These are phyloP conservation scores for Aspergillus nanangensis DNA, from an alignment of 495 filamentous ascomycete species.

Conservation along the genomic window DNA sequence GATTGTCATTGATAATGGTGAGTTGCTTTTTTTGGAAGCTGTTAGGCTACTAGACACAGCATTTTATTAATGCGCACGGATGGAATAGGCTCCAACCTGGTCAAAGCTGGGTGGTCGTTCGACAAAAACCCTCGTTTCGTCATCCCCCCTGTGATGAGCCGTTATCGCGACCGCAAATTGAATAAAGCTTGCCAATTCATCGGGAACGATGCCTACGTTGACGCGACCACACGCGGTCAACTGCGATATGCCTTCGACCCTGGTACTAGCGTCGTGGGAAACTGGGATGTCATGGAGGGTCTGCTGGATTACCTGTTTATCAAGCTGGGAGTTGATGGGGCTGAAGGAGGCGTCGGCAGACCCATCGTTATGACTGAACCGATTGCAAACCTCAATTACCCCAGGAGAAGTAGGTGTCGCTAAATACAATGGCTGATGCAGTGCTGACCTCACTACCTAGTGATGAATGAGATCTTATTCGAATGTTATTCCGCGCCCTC, in stretches of 20 bases:
- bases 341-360: constrained; percentile 66
- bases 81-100: constrained; percentile 73
- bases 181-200: constrained; percentile 85
- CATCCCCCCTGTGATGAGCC: constrained; percentile 84
- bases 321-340: constrained; percentile 81
- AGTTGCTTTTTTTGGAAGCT: not conserved
- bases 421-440: not conserved
- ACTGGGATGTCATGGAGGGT: constrained; percentile 96
- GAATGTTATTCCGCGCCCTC: constrained; percentile 89
- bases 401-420: constrained; percentile 66
- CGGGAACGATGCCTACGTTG: constrained; percentile 85
- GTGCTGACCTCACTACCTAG: constrained; percentile 39
- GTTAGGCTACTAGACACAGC: constrained; percentile 1
- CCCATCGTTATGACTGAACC: constrained; percentile 96
- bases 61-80: too few relatives aligned
- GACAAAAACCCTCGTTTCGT: constrained; percentile 72
- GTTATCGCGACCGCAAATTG: constrained; percentile 89
- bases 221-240: constrained; percentile 88
- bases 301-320: constrained; percentile 88
- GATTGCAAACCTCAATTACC: constrained; percentile 82
- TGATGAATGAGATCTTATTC: constrained; percentile 95
- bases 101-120: constrained; percentile 94
- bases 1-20: constrained; percentile 98
- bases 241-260: constrained; percentile 88
- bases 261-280: constrained; percentile 83